Conservation (phyloP, 192 early-diverging fungal species). For the Rhizophlyctis rosea region DNA sequence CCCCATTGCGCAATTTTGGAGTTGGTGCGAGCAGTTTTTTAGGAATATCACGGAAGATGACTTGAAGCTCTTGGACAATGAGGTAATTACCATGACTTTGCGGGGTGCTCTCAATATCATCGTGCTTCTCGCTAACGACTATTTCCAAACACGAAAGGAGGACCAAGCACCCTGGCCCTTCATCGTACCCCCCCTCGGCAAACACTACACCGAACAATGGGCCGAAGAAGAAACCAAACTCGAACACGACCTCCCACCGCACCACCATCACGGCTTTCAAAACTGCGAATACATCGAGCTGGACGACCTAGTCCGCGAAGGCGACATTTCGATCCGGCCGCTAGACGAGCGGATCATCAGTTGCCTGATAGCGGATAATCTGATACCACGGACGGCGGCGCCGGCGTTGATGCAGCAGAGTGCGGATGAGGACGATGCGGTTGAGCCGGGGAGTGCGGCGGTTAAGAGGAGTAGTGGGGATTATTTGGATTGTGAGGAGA, state of each 20-base stretch:
- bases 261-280: no score
- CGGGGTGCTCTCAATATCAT: background rate
- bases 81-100: conserved; percentile 30
- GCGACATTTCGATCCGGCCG: conserved; percentile 61
- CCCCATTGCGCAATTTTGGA: conserved; percentile 80
- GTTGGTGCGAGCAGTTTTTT: conserved; percentile 81
- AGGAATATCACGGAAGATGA: conserved; percentile 78
- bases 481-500: conserved; percentile 70
- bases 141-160: no score
- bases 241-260: background rate
- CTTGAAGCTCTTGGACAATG: conserved; percentile 61
- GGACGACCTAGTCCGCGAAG: conserved; percentile 42
- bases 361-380: conserved; percentile 64
- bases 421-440: conserved; percentile 31
- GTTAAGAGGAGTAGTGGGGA: conserved; percentile 42
- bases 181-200: conserved; percentile 78
- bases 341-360: conserved; percentile 75
- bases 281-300: conserved; percentile 34
- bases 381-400: conserved; percentile 23
- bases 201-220: conserved; percentile 65
- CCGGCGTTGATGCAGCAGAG: conserved; percentile 30
- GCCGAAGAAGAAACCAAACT: conserved; percentile 46
- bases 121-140: no score
- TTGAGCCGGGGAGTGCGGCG: background rate
- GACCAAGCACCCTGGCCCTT: conserved; percentile 67